Base-by-base conservation (phyloP, 1,284 basidiomycete species). In the Rhodotorula sp. region DNA sequence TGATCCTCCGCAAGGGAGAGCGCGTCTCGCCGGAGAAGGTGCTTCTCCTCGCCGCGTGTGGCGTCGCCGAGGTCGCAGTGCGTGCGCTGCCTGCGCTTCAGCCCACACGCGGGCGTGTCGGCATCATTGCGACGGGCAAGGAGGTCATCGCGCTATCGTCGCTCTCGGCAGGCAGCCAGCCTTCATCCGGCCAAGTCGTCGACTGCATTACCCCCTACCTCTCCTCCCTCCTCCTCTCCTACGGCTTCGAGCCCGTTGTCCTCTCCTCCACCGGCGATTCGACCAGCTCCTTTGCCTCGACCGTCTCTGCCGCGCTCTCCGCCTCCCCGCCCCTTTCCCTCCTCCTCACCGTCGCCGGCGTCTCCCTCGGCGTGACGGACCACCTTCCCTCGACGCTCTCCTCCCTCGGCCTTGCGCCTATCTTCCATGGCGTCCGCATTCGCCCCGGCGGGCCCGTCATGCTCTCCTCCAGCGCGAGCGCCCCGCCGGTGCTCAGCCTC, bases 281-380 rank as follows among this genome's bases (percentile, higher is more conserved):
- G 15, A 4, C 32, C 15, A 36, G 58, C 22, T 25, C 58, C 39
- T 61, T 66, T 41, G 22, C 41, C 22, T 21, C 58, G 22, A 34
- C 58, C 58, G 51, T 66, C 37, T 41, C 48, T 32, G 21, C 58
- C 27, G 65, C 65, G 22, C 41, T 61, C 8, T 46, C 65, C 32
- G 39, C 17, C 3, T 37, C 39, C 17, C 25, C 39, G 10, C 51
- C 51, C 37, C 53, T 63, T 29, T 29, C 41, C n/a, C 48, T 66
- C 39, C 50, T 66, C 65, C 25, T 60, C 39, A 66, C 65, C 32
- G n/a, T 50, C 58, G 65, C 65, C 13, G 65, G 65, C 58, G 65
- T 66, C 34, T 66, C 65, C 25, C 65, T 60, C 65, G 65, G 65
- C 51, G 34, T 44, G n/a, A 60, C 65, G 25, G 65, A 66, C 65